phyloP scores from a whole-genome alignment of 2,329 filamentous ascomycete genomes.

The Pezicula carpinea region DNA sequence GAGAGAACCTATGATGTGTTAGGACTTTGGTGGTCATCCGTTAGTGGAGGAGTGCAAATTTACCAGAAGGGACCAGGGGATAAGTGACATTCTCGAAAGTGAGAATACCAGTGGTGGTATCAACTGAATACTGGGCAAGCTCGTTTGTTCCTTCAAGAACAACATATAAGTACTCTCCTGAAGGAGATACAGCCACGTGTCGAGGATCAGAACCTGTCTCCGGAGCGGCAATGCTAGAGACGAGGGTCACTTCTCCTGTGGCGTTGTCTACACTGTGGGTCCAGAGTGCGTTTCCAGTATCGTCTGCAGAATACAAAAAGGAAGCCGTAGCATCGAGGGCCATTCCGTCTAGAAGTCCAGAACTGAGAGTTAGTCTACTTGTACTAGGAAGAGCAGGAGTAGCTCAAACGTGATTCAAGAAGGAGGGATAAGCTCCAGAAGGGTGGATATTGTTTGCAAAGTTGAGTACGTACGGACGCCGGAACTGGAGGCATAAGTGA shows the following conservation, averaged over 20 bases:
- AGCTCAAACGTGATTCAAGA: too few relatives aligned
- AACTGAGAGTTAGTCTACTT: too few relatives aligned
- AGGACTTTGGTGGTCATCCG: too few relatives aligned
- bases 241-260: conserved; percentile 10
- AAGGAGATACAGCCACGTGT: conserved; percentile 23
- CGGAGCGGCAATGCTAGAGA: conserved; percentile 11
- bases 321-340: conserved; percentile 39
- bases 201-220: conserved; percentile 20
- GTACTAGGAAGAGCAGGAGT: too few relatives aligned
- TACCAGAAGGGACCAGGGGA: conserved; percentile 9
- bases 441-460: too few relatives aligned
- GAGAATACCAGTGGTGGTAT: conserved; percentile 9
- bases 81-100: conserved; percentile 9
- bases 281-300: conserved; percentile 39
- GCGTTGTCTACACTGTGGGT: conserved; percentile 20
- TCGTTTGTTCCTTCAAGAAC: conserved; percentile 42
- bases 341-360: too few relatives aligned
- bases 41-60: neutral
- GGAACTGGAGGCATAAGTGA: conserved; percentile 37
- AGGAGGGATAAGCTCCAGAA: too few relatives aligned
- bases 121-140: conserved; percentile 28
- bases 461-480: too few relatives aligned
- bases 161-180: conserved; percentile 37
- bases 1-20: neutral
- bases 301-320: conserved; percentile 44